These are phyloP conservation scores for Picea abies DNA, from an alignment of 83 land plant species.

Conservation along the genomic window DNA sequence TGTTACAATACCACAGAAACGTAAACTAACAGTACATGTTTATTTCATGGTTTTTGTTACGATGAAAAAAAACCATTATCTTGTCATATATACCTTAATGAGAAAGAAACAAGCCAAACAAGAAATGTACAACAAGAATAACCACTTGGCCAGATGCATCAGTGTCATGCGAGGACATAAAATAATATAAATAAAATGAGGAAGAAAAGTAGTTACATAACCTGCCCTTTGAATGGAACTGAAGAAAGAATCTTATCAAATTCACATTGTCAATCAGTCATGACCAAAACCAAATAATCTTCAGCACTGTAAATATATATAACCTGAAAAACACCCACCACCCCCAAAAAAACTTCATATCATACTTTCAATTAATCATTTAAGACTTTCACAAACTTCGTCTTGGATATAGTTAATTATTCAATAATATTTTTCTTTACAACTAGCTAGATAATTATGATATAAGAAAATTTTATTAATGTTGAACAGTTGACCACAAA, in stretches of 20 bases:
- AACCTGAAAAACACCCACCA: conserved; percentile 56
- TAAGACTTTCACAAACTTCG: not conserved
- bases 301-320: conserved; percentile 90
- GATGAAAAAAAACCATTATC: not conserved
- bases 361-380: not conserved
- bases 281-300: conserved; percentile 83
- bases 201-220: conserved; percentile 21
- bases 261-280: conserved; percentile 95
- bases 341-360: not conserved
- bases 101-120: not conserved
- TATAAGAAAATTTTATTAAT: too few species aligned
- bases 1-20: not conserved
- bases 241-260: conserved; percentile 96
- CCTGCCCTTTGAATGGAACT: conserved; percentile 99
- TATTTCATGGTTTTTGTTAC: not conserved
- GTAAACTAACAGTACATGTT: not conserved
- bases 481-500: too few species aligned
- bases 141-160: not conserved
- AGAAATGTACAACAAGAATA: not conserved
- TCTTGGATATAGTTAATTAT: not conserved
- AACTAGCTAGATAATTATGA: too few species aligned
- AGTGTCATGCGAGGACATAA: not conserved
- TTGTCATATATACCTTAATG: not conserved
- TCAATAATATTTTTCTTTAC: not conserved
- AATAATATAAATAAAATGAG: not conserved